Percentiles rank a stretch among this genome's conserved stretches.
Evolutionary conservation across 768 basidiomycete genomes (phyloP).

Genomic region (Agaricus sinodeliciosus): DNA sequence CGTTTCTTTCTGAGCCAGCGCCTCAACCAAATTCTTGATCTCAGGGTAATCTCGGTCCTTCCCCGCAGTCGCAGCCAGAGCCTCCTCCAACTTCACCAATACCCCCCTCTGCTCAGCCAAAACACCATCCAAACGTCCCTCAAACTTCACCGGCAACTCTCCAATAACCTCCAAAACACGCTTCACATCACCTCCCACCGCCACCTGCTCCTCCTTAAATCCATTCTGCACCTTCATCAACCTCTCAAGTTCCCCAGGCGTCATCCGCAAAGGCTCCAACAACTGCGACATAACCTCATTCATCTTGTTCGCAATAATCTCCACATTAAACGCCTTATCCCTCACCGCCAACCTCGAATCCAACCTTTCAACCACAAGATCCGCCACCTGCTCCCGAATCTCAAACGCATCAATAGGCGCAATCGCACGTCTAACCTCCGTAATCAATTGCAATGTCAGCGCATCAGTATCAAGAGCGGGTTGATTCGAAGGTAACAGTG

Average conservation of each 20-base stretch:
- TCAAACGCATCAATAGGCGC: constrained; percentile 78
- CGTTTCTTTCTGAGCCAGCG: constrained; percentile 34
- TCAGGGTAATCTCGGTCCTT: constrained; percentile 29
- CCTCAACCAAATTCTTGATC: constrained; percentile 45
- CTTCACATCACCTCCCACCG: constrained; percentile 2
- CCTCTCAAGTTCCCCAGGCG: neutral
- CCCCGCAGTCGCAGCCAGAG: constrained; percentile 36
- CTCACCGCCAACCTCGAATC: constrained; percentile 76
- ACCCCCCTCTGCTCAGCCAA: constrained; percentile 15
- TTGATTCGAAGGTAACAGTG: constrained; percentile 46
- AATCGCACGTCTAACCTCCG: constrained; percentile 66
- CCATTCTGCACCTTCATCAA: neutral
- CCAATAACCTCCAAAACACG: constrained; percentile 2
- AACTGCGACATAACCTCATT: constrained; percentile 41
- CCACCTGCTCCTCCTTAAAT: neutral
- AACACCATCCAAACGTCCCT: constrained; percentile 1
- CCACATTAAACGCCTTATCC: constrained; percentile 63
- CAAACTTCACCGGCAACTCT: neutral
- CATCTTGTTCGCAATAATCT: constrained; percentile 49
- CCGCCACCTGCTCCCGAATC: constrained; percentile 86
- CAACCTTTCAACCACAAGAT: constrained; percentile 80
- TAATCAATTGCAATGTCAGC: constrained; percentile 51
- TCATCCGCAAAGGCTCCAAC: constrained; percentile 11
- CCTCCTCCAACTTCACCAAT: constrained; percentile 30
- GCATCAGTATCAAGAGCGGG: constrained; percentile 45